These are phyloP conservation scores for Aspergillus hancockii DNA, from an alignment of 495 filamentous ascomycete genomes.

Conservation along the genomic window DNA sequence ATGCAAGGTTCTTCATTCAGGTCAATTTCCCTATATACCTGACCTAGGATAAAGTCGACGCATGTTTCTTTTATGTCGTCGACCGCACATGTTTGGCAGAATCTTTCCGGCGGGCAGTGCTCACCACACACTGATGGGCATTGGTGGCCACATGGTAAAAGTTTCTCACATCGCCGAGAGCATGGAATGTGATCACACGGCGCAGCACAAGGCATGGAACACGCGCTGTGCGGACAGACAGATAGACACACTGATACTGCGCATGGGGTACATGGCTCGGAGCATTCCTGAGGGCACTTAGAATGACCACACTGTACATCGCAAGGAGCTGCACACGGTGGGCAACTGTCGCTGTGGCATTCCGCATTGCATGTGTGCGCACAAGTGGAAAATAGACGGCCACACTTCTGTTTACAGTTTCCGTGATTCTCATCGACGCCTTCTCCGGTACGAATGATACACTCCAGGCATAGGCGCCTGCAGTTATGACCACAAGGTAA, in stretches of 20 bases:
- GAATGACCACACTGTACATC: conserved; percentile 66
- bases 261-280: conserved; percentile 67
- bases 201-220: conserved; percentile 65
- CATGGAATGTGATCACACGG: conserved; percentile 68
- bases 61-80: conserved; percentile 42
- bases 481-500: conserved; percentile 67
- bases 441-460: conserved; percentile 35
- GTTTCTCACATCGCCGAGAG: conserved; percentile 57
- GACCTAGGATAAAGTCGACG: conserved; percentile 56
- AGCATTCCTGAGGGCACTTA: conserved; percentile 56
- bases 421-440: conserved; percentile 43
- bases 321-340: conserved; percentile 55
- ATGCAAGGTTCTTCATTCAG: conserved; percentile 61
- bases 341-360: conserved; percentile 61
- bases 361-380: conserved; percentile 51
- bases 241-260: conserved; percentile 57
- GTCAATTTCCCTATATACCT: conserved; percentile 56
- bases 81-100: conserved; percentile 58
- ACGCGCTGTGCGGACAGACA: conserved; percentile 56
- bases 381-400: conserved; percentile 56
- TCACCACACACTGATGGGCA: conserved; percentile 72
- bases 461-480: conserved; percentile 49
- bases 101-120: conserved; percentile 51
- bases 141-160: conserved; percentile 64
- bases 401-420: conserved; percentile 53